Evolutionary conservation across 305 asterid species (phyloP).

Genomic region (Stenogyne calaminthoides): DNA sequence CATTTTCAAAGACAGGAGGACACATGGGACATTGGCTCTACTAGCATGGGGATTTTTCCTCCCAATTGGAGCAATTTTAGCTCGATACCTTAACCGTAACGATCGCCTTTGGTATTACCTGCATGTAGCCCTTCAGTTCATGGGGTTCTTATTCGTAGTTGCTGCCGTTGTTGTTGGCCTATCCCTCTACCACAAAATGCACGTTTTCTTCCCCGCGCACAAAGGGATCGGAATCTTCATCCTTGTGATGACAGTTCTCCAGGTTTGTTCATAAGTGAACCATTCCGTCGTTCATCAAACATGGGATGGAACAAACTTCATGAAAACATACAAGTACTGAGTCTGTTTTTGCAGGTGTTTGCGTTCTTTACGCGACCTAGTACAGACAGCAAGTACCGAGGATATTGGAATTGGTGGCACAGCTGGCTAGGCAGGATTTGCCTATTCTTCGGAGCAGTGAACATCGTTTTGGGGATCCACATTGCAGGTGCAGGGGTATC

Average conservation of each 20-base stretch:
- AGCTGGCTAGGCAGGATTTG: slow-evolving; percentile 71
- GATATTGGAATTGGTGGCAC: slow-evolving; percentile 79
- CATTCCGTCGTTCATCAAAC: neutral
- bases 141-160: slow-evolving; percentile 73
- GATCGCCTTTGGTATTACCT: slow-evolving; percentile 77
- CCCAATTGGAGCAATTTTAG: slow-evolving; percentile 76
- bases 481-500: slow-evolving; percentile 59
- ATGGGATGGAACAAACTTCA: neutral
- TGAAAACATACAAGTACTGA: neutral
- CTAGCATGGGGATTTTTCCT: slow-evolving; percentile 84
- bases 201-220: slow-evolving; percentile 64
- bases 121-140: slow-evolving; percentile 68
- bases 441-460: slow-evolving; percentile 77
- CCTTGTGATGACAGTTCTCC: slow-evolving; percentile 67
- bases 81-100: slow-evolving; percentile 69
- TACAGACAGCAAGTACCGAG: slow-evolving; percentile 63
- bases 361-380: slow-evolving; percentile 77
- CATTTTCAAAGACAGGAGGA: slow-evolving; percentile 54
- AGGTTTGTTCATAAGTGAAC: slow-evolving; percentile 42
- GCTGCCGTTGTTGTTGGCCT: slow-evolving; percentile 71
- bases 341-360: slow-evolving; percentile 46
- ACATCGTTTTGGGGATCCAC: slow-evolving; percentile 71
- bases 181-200: slow-evolving; percentile 62
- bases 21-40: slow-evolving; percentile 75
- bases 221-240: slow-evolving; percentile 82